phyloP scores from a whole-genome alignment of 768 basidiomycete species.

The Lepiota brunneoincarnata region DNA sequence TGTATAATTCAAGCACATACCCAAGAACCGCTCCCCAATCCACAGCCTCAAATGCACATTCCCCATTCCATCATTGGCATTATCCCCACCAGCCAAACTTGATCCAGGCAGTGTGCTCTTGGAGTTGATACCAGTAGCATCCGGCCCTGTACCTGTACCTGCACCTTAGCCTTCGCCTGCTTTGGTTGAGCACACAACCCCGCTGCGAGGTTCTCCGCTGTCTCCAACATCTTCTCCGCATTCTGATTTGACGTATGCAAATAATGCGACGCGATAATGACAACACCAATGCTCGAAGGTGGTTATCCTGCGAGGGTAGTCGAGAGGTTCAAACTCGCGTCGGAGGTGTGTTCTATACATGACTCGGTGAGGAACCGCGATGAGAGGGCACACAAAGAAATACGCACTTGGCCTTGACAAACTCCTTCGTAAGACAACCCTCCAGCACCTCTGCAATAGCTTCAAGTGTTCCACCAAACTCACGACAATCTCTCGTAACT shows the following conservation, averaged over 20 bases:
- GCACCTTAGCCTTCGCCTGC: conserved; percentile 5
- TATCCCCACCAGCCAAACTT: conserved; percentile 1
- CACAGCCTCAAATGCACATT: conserved; percentile 68
- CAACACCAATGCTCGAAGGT: too few species aligned
- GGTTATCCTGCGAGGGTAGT: too few species aligned
- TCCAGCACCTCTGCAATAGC: conserved; percentile 53
- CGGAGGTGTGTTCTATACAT: too few species aligned
- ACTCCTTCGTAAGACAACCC: too few species aligned
- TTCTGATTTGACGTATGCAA: conserved; percentile 69
- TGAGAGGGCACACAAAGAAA: too few species aligned
- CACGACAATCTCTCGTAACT: conserved; percentile 44
- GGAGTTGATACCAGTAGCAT: too few species aligned
- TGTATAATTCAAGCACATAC: conserved; percentile 35
- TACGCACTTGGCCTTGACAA: too few species aligned
- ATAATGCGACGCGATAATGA: conserved; percentile 71
- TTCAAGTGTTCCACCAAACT: conserved; percentile 51
- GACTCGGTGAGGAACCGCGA: too few species aligned
- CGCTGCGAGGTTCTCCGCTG: too few species aligned
- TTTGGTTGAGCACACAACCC: conserved; percentile 56
- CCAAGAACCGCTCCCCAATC: conserved; percentile 69
- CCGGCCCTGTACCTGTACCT: too few species aligned
- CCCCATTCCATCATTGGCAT: conserved; percentile 38
- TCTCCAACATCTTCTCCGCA: conserved; percentile 65
- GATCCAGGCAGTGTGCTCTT: too few species aligned
- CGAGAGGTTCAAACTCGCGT: too few species aligned